Base-by-base conservation (phyloP, 108 stramenopile species). In the Cyclotella baltica region DNA sequence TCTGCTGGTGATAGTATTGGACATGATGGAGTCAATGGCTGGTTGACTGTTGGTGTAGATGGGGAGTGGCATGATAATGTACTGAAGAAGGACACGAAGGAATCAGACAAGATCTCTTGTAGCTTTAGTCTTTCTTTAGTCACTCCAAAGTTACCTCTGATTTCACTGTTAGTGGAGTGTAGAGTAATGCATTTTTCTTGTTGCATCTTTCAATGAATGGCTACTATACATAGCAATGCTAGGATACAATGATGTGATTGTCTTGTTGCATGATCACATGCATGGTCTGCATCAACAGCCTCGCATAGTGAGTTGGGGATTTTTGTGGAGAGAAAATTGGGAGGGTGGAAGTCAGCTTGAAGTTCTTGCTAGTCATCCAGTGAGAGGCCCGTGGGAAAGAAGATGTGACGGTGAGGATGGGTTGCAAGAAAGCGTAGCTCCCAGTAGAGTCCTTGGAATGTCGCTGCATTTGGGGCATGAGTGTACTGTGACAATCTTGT, bases 391-490 rank as follows among this genome's bases (percentile, higher is more conserved):
- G n/a, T n/a, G n/a, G 72, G 72, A 23, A 27, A 72, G 30, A 72
- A 56, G 35, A 72, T 61, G 2, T 57, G 72, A n/a, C 38, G 72
- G 46, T 72, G 72, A 40, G 72, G 61, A 46, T 72, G 72, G 6
- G 57, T 36, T 23, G 37, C 35, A 29, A 72, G 58, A 23, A 46
- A 72, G 2, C 58, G 25, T 28, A 43, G 27, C 5, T 61, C 36
- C 4, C 72, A 4, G 5, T 59, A 30, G 28, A 62, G 59, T 8
- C 38, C 57, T 30, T 11, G 36, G 22, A 72, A 61, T 2, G 53
- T 23, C 22, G 58, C 53, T 46, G 31, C 34, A 40, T 36, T 46
- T 40, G 58, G 58, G 2, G 43, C 40, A 37, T 36, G 72, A 2
- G 61, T 72, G 40, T 43, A 72, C 16, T 33, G 36, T 4, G 72